A percentile compares a stretch with the other conserved stretches of the same genome.
These are phyloP conservation scores for Ettlia oleoabundans DNA, from an alignment of 139 green algal genomes.

Conservation along the genomic window DNA sequence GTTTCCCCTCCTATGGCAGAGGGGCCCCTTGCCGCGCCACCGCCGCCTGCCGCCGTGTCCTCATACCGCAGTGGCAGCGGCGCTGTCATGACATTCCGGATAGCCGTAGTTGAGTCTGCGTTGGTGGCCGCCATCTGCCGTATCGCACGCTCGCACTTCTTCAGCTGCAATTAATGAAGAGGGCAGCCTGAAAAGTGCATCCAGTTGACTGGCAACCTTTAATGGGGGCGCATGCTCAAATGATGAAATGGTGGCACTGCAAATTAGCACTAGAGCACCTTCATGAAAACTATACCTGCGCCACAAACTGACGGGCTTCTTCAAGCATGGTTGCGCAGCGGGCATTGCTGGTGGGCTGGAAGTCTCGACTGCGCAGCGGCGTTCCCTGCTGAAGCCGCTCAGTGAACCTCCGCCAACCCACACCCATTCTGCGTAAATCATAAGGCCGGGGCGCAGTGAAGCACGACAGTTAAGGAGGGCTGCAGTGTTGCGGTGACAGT, in stretches of 20 bases:
- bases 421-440: conserved; percentile 44
- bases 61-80: conserved; percentile 72
- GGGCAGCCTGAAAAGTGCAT: no score
- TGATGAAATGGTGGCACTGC: no score
- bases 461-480: no score
- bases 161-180: no score
- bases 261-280: no score
- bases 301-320: conserved; percentile 78
- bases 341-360: conserved; percentile 8
- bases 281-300: no score
- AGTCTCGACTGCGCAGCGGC: neutral
- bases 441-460: no score
- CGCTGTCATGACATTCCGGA: neutral
- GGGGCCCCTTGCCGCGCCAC: conserved; percentile 34
- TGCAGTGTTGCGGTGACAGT: no score
- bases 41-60: conserved; percentile 57
- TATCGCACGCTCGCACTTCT: conserved; percentile 74
- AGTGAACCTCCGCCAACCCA: conserved; percentile 41
- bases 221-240: no score
- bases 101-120: conserved; percentile 3
- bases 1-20: conserved; percentile 53
- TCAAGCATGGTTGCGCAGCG: conserved; percentile 1
- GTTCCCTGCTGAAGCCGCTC: conserved; percentile 11
- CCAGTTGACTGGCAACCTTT: no score
- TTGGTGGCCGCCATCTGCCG: conserved; percentile 54